Conservation (phyloP, 2,329 filamentous ascomycete genomes). For the Amphichorda felina region DNA sequence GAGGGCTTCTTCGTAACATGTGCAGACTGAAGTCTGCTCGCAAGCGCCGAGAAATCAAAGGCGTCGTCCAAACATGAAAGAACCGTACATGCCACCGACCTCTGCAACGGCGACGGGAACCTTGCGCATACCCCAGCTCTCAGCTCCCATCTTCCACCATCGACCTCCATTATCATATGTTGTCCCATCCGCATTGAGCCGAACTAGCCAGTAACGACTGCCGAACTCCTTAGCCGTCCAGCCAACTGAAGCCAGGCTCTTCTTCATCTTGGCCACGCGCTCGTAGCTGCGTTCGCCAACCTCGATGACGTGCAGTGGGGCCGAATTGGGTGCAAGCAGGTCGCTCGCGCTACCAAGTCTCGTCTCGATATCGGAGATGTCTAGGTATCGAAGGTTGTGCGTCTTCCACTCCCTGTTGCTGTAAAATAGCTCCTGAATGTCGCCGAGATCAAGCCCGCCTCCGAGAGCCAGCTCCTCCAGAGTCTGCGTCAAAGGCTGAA, state of each 20-base stretch:
- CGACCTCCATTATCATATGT: conserved; percentile 36
- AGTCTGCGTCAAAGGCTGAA: conserved; percentile 53
- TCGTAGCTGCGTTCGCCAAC: conserved; percentile 57
- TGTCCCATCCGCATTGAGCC: conserved; percentile 26
- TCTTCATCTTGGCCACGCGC: conserved; percentile 50
- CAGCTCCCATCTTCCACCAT: conserved; percentile 75
- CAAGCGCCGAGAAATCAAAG: no score
- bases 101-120: conserved; percentile 85
- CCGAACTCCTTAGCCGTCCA: conserved; percentile 65
- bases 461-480: conserved; percentile 68
- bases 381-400: conserved; percentile 60
- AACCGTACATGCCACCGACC: conserved; percentile 87
- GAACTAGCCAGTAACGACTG: conserved; percentile 54
- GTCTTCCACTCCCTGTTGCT: conserved; percentile 31
- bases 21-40: no score
- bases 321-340: conserved; percentile 46
- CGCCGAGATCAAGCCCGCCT: conserved; percentile 50
- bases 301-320: conserved; percentile 67
- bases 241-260: conserved; percentile 47
- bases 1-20: no score
- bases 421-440: conserved; percentile 55
- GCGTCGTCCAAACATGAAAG: conserved; percentile 50
- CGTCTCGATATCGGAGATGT: conserved; percentile 51
- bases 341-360: conserved; percentile 48
- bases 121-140: conserved; percentile 80